Conservation (phyloP, 2,329 filamentous ascomycete genomes). For the Diplodia corticola region DNA sequence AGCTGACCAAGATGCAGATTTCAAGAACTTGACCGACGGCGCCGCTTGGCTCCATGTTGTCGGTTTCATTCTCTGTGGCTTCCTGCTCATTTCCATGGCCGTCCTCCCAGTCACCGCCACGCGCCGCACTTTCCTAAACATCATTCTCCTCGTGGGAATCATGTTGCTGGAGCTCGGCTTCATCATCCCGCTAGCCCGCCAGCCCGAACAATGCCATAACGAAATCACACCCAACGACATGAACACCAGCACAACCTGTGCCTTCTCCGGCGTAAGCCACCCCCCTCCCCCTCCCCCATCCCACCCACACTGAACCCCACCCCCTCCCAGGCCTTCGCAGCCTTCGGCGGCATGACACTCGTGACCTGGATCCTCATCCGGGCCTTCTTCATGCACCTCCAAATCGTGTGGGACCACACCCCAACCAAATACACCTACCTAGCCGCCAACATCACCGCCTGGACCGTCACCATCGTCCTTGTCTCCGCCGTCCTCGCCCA, state of each 20-base stretch:
- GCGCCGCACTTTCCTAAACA: conserved; percentile 86
- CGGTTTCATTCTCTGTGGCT: conserved; percentile 69
- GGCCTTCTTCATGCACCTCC: conserved; percentile 87
- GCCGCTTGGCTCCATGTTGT: conserved; percentile 71
- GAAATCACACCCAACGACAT: conserved; percentile 92
- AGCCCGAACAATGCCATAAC: conserved; percentile 82
- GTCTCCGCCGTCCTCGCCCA: conserved; percentile 74
- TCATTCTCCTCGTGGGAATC: conserved; percentile 76
- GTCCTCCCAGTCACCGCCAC: conserved; percentile 85
- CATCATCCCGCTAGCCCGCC: conserved; percentile 78
- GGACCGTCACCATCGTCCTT: conserved; percentile 77
- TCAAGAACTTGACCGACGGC: conserved; percentile 52
- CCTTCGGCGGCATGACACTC: conserved; percentile 17
- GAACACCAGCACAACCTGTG: conserved; percentile 77
- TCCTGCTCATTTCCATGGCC: conserved; percentile 79
- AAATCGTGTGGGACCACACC: conserved; percentile 95
- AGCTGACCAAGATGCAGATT: conserved; percentile 28
- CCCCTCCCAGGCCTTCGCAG: conserved; percentile 28
- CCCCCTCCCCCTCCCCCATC: conserved; percentile 65
- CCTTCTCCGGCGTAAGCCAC: conserved; percentile 72
- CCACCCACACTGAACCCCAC: conserved; percentile 39
- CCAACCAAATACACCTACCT: conserved; percentile 90
- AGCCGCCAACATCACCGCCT: conserved; percentile 74
- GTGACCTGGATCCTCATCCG: conserved; percentile 66
- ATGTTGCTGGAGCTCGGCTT: conserved; percentile 88